A percentile compares a stretch with the other conserved stretches of the same genome.
Evolutionary conservation across 805 yeast genomes (phyloP).

Genomic region (Cyberlindnera petersonii): DNA sequence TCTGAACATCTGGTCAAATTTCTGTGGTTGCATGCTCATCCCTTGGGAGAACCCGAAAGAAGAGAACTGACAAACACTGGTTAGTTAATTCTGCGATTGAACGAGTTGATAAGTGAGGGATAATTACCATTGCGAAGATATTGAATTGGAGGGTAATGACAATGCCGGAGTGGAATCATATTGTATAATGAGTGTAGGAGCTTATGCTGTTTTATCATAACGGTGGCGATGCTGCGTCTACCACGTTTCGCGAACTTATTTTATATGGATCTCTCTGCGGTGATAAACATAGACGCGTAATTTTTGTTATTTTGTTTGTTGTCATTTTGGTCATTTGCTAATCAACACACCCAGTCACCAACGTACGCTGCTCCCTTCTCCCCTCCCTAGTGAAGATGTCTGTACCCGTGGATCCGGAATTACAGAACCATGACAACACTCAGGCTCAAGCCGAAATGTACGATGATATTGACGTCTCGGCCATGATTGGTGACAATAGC

Average conservation of each 20-base stretch:
- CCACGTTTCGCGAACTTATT: background rate
- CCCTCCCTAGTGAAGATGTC: slow-evolving; percentile 5
- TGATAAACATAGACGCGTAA: no score
- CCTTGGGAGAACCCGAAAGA: slow-evolving; percentile 22
- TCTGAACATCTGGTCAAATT: slow-evolving; percentile 83
- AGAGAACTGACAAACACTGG: slow-evolving; percentile 29
- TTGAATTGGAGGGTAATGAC: no score
- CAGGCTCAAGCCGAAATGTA: slow-evolving; percentile 10
- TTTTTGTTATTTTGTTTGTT: background rate
- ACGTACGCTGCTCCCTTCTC: no score
- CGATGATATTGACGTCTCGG: slow-evolving; percentile 32
- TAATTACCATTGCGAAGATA: background rate
- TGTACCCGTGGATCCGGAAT: slow-evolving; percentile 14
- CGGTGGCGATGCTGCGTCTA: slow-evolving; percentile 1
- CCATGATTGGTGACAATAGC: slow-evolving; percentile 19
- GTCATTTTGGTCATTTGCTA: background rate
- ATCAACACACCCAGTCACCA: no score
- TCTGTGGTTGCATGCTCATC: slow-evolving; percentile 29
- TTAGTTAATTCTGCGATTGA: no score
- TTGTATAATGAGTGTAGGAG: background rate
- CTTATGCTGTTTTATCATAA: background rate
- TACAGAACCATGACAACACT: slow-evolving; percentile 1
- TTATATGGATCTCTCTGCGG: background rate
- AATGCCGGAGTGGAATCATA: no score
- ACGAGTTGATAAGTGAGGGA: no score